Base-by-base conservation (phyloP, 2,329 filamentous ascomycete species). In the Hymenoscyphus infarciens region DNA sequence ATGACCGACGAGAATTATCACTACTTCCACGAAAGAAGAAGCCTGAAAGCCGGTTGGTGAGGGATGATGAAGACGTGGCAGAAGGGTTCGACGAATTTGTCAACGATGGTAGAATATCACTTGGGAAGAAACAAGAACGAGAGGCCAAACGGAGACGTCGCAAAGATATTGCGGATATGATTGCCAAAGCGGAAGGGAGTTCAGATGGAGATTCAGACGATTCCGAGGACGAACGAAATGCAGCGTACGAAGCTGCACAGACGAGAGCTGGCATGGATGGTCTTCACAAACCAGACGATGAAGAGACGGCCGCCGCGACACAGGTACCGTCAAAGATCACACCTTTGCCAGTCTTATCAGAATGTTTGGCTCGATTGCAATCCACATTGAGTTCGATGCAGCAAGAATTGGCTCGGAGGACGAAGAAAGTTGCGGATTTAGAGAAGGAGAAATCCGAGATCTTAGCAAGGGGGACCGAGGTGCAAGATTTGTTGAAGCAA, bases 1-100 rank as follows among this genome's bases (percentile, higher is more conserved):
- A 82, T 56, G 72, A 65, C 63, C 60, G 68, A 57, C 62, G 63
- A 52, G 60, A 69, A 33, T 56, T 71, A 2, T 74, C 70, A 25
- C 77, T 84, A 1, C 73, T 82, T 2, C 77, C 80, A 59, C 77
- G 78, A 19, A 85, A 85, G 67, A 85, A 87, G 70, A 86, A 89
- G 67, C 83, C 85, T 38, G 83, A 92, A 65, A 90, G 89, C 5
- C 84, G 94, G 1, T 82, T 98, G 1, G 83, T 92, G 5, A 84
- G 83, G 52, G 92, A 97, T 38, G 94, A 98, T 70, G 94, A 98
- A 73, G 92, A 98, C 71, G 83, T 97, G 0, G 91, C 90, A 42
- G 95, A 98, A 77, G 93, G 92, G 0, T 98, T 96, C 69, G 94
- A 98, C 64, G 89, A 94, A 61, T 97, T 91, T 70, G 91, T 95